Conservation (phyloP, 2,329 filamentous ascomycete species). For the Aspergillus pseudoglaucus region DNA sequence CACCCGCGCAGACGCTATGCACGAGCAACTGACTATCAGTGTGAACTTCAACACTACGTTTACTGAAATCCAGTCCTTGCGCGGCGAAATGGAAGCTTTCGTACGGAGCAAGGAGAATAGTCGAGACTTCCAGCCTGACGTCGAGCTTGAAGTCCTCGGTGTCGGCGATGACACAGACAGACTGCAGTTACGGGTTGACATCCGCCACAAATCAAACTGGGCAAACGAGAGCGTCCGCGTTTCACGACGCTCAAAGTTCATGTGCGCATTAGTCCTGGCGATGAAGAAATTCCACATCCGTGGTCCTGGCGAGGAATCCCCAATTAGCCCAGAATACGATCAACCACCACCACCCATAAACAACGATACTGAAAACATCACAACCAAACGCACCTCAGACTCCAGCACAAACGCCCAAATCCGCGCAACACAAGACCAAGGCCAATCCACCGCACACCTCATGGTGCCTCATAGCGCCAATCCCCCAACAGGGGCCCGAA, state of each 20-base stretch:
- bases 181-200: conserved; percentile 71
- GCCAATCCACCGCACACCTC: background rate
- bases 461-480: background rate
- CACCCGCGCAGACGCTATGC: conserved; percentile 84
- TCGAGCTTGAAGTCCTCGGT: conserved; percentile 69
- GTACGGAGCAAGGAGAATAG: conserved; percentile 76
- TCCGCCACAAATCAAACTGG: conserved; percentile 91
- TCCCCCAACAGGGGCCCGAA: no score
- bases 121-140: conserved; percentile 82
- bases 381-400: conserved; percentile 55
- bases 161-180: conserved; percentile 85
- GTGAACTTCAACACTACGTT: conserved; percentile 82
- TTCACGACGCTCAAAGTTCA: conserved; percentile 85
- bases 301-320: conserved; percentile 65
- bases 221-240: conserved; percentile 77
- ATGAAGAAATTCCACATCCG: conserved; percentile 83
- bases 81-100: conserved; percentile 76
- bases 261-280: conserved; percentile 83
- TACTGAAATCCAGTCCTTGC: conserved; percentile 80
- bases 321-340: conserved; percentile 20
- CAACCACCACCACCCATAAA: conserved; percentile 35
- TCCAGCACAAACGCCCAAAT: conserved; percentile 5
- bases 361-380: conserved; percentile 59
- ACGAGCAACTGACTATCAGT: conserved; percentile 71
- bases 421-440: background rate